Evolutionary conservation across 306 rosid species (phyloP).

Genomic region (Ormosia semicastrata): DNA sequence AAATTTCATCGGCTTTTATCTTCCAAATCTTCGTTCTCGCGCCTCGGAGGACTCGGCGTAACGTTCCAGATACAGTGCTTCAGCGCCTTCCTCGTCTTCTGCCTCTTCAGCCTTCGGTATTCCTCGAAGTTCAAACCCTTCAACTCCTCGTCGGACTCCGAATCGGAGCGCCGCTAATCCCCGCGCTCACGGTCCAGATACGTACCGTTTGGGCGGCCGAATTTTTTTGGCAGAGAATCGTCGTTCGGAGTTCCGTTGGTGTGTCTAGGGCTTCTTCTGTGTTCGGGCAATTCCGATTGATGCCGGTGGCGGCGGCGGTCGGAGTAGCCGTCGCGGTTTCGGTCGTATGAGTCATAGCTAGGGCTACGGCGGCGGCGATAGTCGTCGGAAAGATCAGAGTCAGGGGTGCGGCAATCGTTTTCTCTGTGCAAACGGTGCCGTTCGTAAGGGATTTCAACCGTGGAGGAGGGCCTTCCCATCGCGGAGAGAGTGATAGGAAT

Average conservation of each 20-base stretch:
- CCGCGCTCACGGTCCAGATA: slow-evolving; percentile 47
- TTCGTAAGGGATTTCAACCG: neutral
- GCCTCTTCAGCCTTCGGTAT: slow-evolving; percentile 73
- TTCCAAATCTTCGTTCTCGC: slow-evolving; percentile 52
- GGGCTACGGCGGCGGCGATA: slow-evolving; percentile 29
- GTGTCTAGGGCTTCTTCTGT: slow-evolving; percentile 47
- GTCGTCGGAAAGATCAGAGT: slow-evolving; percentile 39
- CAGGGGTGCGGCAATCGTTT: slow-evolving; percentile 43
- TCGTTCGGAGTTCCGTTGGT: slow-evolving; percentile 21
- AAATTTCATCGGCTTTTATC: slow-evolving; percentile 53
- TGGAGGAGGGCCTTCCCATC: neutral
- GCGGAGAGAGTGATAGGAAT: neutral
- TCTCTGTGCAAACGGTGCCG: slow-evolving; percentile 28
- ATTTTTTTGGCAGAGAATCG: slow-evolving; percentile 55
- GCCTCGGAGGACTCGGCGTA: slow-evolving; percentile 86
- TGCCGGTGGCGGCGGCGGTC: slow-evolving; percentile 28
- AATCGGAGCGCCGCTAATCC: slow-evolving; percentile 45
- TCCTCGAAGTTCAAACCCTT: slow-evolving; percentile 73
- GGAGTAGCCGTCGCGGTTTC: neutral
- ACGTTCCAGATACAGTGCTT: slow-evolving; percentile 73
- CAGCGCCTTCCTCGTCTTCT: slow-evolving; percentile 71
- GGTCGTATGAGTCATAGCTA: too few relatives aligned
- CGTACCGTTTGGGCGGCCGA: slow-evolving; percentile 50
- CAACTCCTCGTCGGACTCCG: slow-evolving; percentile 79
- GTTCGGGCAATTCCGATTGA: slow-evolving; percentile 44